These are phyloP conservation scores for Begonia fuchsioides DNA, from an alignment of 306 rosid genomes.

Conservation along the genomic window DNA sequence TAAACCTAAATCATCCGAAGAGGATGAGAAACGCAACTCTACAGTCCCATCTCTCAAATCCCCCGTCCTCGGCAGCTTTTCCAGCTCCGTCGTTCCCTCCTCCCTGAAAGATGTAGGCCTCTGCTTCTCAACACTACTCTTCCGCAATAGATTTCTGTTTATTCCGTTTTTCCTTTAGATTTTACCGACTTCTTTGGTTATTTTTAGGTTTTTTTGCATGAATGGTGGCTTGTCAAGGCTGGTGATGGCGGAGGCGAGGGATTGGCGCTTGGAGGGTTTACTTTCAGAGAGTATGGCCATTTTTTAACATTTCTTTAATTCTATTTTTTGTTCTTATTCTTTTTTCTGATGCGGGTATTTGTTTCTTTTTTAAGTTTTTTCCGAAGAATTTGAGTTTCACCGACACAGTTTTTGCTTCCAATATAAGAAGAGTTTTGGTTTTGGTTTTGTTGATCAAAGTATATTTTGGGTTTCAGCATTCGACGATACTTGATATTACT, in stretches of 20 bases:
- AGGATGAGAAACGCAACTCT: not conserved
- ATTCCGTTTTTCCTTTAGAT: not conserved
- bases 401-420: no score
- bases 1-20: constrained; percentile 1
- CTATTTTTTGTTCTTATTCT: not conserved
- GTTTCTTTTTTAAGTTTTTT: not conserved
- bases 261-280: constrained; percentile 28
- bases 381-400: not conserved
- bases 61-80: not conserved
- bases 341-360: not conserved
- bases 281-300: constrained; percentile 16
- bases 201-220: constrained; percentile 16
- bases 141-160: not conserved
- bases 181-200: not conserved
- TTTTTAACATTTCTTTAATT: not conserved
- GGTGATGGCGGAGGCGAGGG: constrained; percentile 7
- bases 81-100: constrained; percentile 7
- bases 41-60: not conserved
- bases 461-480: no score
- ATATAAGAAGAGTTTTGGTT: no score
- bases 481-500: no score
- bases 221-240: constrained; percentile 34
- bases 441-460: no score
- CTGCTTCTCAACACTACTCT: not conserved
- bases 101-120: constrained; percentile 15